Base-by-base conservation (phyloP, 2,329 filamentous ascomycete species). In the Penicillium sp. region DNA sequence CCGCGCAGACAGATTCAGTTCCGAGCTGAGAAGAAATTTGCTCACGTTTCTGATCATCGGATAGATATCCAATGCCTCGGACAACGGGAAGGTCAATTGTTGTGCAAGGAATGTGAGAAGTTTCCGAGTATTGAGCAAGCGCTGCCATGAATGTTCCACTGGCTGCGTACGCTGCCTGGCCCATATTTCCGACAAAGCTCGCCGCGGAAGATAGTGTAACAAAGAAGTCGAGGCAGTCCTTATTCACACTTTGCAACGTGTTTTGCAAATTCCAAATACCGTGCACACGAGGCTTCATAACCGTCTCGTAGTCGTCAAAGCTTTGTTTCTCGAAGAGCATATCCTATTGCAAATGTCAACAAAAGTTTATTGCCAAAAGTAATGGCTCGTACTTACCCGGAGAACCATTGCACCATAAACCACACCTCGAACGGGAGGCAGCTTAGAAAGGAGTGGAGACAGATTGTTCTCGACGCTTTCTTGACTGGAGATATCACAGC, bases 151-250 rank as follows among this genome's bases (percentile, higher is more conserved):
- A 63, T n/a, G 59, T 63, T 42, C 60, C 60, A 40, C 55, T 63
- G 23, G 60, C 33, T 84, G 87, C 76, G 84, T 90, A 8, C 64
- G 87, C 42, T 79, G 79, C 58, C 79, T 92, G 44, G 81, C 84
- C 9, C 61, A 85, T 55, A 23, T 63, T 67, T 6, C 65, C 65
- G n/a, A 68, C 54, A 17, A 68, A 58, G 17, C 64, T 64, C 7
- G 63, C 58, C 3, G 61, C 55, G 1, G 65, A 68, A 0, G 63
- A 66, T 5, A 68, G 52, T 1, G 49, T 58, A 26, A 68, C 36
- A 10, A 68, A 65, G 53, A 68, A 68, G 21, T 68, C 64, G 3
- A 68, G 42, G 4, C 26, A 47, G 1, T 47, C 46, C 4, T 51
- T 51, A 18, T 42, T 50, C 4, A 30, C 12, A 5, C 49, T 33